Base-by-base conservation (phyloP, 176 grass and related monocot species). In the Zea luxurians region DNA sequence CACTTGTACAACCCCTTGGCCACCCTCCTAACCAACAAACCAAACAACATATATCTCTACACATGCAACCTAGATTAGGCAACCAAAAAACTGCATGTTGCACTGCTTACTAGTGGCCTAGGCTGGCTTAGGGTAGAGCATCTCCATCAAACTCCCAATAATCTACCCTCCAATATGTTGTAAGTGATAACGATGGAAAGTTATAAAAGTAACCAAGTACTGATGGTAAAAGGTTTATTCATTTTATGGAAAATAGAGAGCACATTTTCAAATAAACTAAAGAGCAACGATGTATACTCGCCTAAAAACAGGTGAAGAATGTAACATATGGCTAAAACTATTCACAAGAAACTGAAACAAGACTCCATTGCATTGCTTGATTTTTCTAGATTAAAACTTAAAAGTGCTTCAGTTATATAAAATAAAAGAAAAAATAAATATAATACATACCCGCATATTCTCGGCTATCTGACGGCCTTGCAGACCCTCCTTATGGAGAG, bases 401-500 rank as follows among this genome's bases (percentile, higher is more conserved):
- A 55, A 40, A 55, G 17, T 57, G 17, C 53, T 57, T 57, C 52
- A 55, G 52, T 7, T 55, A 55, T 55, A 55, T 55, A 55, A 55
- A 55, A 55, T 8, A 7, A 55, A n/a, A n/a, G 2, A 13, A 18
- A 57, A 57, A 57, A 57, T 8, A 57, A 57, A 57, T 18, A 57
- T 18, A 18, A 57, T 18, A 40, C 21, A 80, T 80, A 97, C 93
- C 79, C 82, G 83, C 85, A 90, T 86, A 78, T 79, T 90, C 3
- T 94, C 91, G 59, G 95, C 71, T 45, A 98, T 72, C 60, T 94
- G 95, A 0, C 91, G 89, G 41, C 91, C 95, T 75, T 94, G 96
- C 77, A 92, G 37, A 8, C 94, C 91, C 47, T 98, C 96, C 73
- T 98, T 98, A 80, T 98, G 91, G 68, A 98, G 90, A 70, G 92